Conservation (phyloP, 2,329 filamentous ascomycete species). For the Alternaria arborescens region DNA sequence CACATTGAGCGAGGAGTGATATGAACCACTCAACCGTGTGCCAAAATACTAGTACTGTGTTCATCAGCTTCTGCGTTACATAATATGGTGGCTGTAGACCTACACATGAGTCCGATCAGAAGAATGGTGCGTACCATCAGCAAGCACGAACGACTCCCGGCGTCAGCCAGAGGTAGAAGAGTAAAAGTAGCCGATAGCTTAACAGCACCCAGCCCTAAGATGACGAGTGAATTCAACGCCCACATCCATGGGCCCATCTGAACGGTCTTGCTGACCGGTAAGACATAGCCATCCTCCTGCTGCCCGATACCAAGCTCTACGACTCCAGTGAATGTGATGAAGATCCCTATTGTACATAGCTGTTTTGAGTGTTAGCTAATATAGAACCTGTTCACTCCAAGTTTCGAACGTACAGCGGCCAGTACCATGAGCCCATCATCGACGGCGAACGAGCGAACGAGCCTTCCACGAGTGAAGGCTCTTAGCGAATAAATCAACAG, state of each 20-base stretch:
- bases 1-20: constrained; percentile 58
- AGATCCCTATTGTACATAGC: constrained; percentile 11
- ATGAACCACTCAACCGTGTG: constrained; percentile 55
- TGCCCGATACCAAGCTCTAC: constrained; percentile 53
- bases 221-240: constrained; percentile 43
- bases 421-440: constrained; percentile 59
- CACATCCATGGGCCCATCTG: constrained; percentile 15
- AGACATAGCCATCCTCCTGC: constrained; percentile 37
- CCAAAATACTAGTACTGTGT: constrained; percentile 27
- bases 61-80: constrained; percentile 8
- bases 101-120: constrained; percentile 55
- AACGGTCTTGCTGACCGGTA: not conserved
- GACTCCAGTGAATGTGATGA: constrained; percentile 17
- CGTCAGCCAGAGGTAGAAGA: constrained; percentile 54
- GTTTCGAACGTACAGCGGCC: constrained; percentile 45
- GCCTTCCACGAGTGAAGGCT: constrained; percentile 55
- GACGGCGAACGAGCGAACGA: constrained; percentile 59
- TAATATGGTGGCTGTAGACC: not conserved
- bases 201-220: constrained; percentile 55
- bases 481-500: constrained; percentile 53
- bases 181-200: constrained; percentile 60
- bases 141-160: constrained; percentile 48
- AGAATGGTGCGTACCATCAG: constrained; percentile 6
- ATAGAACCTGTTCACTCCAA: not conserved
- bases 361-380: not conserved